phyloP scores from a whole-genome alignment of 495 filamentous ascomycete species.

The Chaetomium tenue region DNA sequence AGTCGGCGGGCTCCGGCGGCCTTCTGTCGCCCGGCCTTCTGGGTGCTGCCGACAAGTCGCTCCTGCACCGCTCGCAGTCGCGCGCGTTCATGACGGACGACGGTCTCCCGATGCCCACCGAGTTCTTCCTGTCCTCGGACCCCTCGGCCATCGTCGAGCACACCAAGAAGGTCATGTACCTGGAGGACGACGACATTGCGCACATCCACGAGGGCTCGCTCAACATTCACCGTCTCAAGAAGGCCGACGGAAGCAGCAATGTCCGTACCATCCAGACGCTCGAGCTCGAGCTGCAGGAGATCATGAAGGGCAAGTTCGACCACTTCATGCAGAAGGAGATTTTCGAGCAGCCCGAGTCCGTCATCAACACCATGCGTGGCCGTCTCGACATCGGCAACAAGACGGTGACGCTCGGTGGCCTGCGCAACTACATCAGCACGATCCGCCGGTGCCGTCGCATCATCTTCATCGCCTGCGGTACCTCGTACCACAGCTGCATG shows the following conservation, averaged over 20 bases:
- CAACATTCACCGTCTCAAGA: slow-evolving; percentile 96
- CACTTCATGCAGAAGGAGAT: slow-evolving; percentile 99
- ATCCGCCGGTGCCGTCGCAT: slow-evolving; percentile 94
- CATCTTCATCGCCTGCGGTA: slow-evolving; percentile 98
- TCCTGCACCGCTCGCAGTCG: slow-evolving; percentile 95
- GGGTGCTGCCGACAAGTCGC: slow-evolving; percentile 90
- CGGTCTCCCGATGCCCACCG: slow-evolving; percentile 93
- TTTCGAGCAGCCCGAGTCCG: slow-evolving; percentile 98
- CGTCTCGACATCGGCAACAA: slow-evolving; percentile 91
- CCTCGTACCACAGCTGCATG: slow-evolving; percentile 98
- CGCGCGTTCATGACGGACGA: slow-evolving; percentile 98
- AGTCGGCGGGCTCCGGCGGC: slow-evolving; percentile 51
- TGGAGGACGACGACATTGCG: slow-evolving; percentile 98
- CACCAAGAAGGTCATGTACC: slow-evolving; percentile 99
- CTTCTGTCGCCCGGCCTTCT: slow-evolving; percentile 66
- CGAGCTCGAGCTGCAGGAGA: slow-evolving; percentile 97
- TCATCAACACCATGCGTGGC: slow-evolving; percentile 99
- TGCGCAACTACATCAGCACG: slow-evolving; percentile 92
- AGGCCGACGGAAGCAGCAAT: slow-evolving; percentile 94
- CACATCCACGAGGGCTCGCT: slow-evolving; percentile 98
- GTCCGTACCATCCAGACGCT: slow-evolving; percentile 97
- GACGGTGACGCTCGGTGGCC: slow-evolving; percentile 88
- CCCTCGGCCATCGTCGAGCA: slow-evolving; percentile 98
- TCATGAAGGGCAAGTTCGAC: slow-evolving; percentile 99
- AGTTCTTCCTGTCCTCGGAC: slow-evolving; percentile 98